These are phyloP conservation scores for Ceratocystis huliohia DNA, from an alignment of 2,329 filamentous ascomycete species.

Conservation along the genomic window DNA sequence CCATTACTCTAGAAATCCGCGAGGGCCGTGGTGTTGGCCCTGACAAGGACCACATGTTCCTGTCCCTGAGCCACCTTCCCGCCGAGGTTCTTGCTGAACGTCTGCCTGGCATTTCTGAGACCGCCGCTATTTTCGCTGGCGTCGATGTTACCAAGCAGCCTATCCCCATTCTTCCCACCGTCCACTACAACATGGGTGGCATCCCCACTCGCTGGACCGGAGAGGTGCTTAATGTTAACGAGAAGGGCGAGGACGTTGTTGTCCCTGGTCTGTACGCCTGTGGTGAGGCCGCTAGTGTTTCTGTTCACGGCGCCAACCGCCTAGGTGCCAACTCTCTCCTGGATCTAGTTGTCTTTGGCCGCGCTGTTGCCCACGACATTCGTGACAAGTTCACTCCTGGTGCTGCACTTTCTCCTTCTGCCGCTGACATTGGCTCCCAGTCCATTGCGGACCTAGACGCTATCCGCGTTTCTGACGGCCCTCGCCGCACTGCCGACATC, in stretches of 20 bases:
- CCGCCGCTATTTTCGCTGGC: conserved; percentile 90
- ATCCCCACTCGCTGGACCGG: conserved; percentile 96
- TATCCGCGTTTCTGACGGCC: conserved; percentile 68
- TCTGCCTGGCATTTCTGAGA: conserved; percentile 97
- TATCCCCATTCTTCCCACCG: conserved; percentile 89
- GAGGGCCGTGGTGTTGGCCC: conserved; percentile 93
- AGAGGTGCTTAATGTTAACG: conserved; percentile 83
- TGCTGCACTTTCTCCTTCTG: conserved; percentile 62
- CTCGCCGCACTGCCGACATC: conserved; percentile 79
- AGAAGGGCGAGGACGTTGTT: conserved; percentile 76
- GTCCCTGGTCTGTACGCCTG: conserved; percentile 93
- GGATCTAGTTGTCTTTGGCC: conserved; percentile 93
- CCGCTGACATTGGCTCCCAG: conserved; percentile 76
- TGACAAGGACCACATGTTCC: conserved; percentile 97
- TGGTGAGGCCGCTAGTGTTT: conserved; percentile 93
- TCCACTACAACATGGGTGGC: conserved; percentile 99
- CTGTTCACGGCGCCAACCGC: conserved; percentile 95
- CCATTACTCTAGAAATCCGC: conserved; percentile 96
- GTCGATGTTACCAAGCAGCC: conserved; percentile 96
- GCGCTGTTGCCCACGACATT: conserved; percentile 93
- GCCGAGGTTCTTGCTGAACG: conserved; percentile 87
- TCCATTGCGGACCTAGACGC: conserved; percentile 78
- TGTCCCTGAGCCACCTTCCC: conserved; percentile 91
- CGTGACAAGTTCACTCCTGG: conserved; percentile 86
- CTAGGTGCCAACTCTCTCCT: conserved; percentile 96